Conservation (phyloP, 2,329 filamentous ascomycete species). For the Claviceps cyperi region DNA sequence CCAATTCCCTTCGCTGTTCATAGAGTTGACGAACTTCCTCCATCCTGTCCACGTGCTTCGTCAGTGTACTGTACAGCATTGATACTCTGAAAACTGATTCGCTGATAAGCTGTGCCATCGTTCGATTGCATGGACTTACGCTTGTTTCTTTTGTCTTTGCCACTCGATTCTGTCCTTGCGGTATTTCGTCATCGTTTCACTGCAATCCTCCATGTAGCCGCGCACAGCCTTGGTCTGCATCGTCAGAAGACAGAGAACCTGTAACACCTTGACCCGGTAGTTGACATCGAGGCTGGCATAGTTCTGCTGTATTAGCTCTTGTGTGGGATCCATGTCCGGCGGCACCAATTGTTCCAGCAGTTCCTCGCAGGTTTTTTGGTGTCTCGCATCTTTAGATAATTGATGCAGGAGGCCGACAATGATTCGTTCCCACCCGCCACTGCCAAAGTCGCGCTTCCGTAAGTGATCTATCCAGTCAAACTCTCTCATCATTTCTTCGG, state of each 20-base stretch:
- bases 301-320: slow-evolving; percentile 55
- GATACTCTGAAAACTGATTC: background rate
- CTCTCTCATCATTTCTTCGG: slow-evolving; percentile 57
- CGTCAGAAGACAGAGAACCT: slow-evolving; percentile 76
- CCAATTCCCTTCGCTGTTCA: slow-evolving; percentile 56
- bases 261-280: slow-evolving; percentile 61
- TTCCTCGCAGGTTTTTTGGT: slow-evolving; percentile 60
- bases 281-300: slow-evolving; percentile 75
- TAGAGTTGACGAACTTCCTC: slow-evolving; percentile 59
- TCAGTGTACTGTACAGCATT: background rate
- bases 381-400: slow-evolving; percentile 59
- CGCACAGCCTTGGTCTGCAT: slow-evolving; percentile 76
- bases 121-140: slow-evolving; percentile 30
- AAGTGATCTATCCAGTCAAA: slow-evolving; percentile 80
- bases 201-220: slow-evolving; percentile 81
- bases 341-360: slow-evolving; percentile 73
- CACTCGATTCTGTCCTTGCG: slow-evolving; percentile 92
- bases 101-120: slow-evolving; percentile 3
- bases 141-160: slow-evolving; percentile 61
- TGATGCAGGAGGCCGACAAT: slow-evolving; percentile 78
- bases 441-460: slow-evolving; percentile 66
- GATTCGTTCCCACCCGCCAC: slow-evolving; percentile 85
- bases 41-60: slow-evolving; percentile 28
- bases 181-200: slow-evolving; percentile 84
- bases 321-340: slow-evolving; percentile 56